Evolutionary conservation across 768 basidiomycete genomes (phyloP), one percentile per base, ranked within the genome.

Genomic region (Hebeloma cylindrosporum): DNA sequence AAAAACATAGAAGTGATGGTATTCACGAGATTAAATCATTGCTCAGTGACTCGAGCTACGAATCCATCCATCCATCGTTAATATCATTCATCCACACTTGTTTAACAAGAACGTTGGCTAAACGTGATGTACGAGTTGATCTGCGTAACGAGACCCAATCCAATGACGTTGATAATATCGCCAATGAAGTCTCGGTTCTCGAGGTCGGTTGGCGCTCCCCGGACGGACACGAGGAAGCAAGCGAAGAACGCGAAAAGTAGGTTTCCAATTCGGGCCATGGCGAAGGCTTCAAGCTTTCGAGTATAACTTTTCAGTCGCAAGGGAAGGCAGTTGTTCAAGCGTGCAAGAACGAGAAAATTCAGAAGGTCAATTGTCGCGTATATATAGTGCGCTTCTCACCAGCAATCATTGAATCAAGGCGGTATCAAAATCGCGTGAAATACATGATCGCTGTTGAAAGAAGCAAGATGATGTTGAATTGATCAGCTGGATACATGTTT

Each of bases 101-200:
- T 20, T 35, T 27, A 21, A 22, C 11, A 7, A 8, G 7, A 28
- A 23, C 20, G 16, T 18, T 30, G 20, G 32, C 60, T 42, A 52
- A 71, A 71, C 14, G 67, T 65, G 39, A 72, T 65, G 23, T 56
- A 61, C 8, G 63, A 63, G 42, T 66, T 63, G 45, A 73, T 64
- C 22, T 62, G 30, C 28, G 58, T 57, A 38, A 73, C 69, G 14
- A 73, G 60, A 7, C 69, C 68, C 16, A 72, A 29, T 7, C 63
- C 57, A 13, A 73, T 37, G 3, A 57, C 44, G 51, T 73, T 66
- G 37, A 73, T 66, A 45, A 73, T 62, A 30, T 69, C 59, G n/a
- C 68, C 70, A 45, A 70, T 60, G 21, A 47, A 43, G 31, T 52
- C 51, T 7, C 48, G 51, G 17, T 29, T 44, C 18, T 49, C 59